These are phyloP conservation scores for Elsinoe perseae DNA, from an alignment of 2,329 filamentous ascomycete species.

Conservation along the genomic window DNA sequence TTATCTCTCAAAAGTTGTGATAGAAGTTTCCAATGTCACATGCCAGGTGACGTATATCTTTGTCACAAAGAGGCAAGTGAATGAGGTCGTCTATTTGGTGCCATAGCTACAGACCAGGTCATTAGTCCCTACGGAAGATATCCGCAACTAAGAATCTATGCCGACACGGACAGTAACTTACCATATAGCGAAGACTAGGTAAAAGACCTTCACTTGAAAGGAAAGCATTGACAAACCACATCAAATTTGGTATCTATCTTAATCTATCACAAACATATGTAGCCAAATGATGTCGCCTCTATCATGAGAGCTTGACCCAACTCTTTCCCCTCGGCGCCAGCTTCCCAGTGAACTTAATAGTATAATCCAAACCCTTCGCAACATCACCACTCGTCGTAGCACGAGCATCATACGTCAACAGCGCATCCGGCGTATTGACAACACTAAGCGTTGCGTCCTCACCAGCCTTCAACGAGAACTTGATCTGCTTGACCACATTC, in stretches of 20 bases:
- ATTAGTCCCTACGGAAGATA: too few species aligned
- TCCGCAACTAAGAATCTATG: too few species aligned
- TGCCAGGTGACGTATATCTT: too few species aligned
- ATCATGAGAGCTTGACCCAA: not conserved
- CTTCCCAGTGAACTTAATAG: not conserved
- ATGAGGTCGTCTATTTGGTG: too few species aligned
- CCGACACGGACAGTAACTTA: too few species aligned
- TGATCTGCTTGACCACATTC: not conserved
- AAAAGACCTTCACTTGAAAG: too few species aligned
- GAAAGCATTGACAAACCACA: not conserved
- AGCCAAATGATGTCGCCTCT: not conserved
- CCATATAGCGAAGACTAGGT: too few species aligned
- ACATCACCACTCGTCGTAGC: not conserved
- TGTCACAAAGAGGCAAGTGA: too few species aligned
- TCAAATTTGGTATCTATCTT: not conserved
- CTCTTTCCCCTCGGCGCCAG: not conserved
- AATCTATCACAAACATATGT: not conserved
- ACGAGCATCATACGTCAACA: constrained; percentile 40
- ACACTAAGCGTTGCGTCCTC: constrained; percentile 43
- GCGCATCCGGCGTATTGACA: constrained; percentile 40
- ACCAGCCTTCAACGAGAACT: constrained; percentile 29
- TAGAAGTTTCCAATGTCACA: not conserved
- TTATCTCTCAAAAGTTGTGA: not conserved
- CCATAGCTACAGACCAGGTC: too few species aligned
- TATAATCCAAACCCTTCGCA: constrained; percentile 9